Conservation (phyloP, 345 rosid species). For the Brassica rapa region DNA sequence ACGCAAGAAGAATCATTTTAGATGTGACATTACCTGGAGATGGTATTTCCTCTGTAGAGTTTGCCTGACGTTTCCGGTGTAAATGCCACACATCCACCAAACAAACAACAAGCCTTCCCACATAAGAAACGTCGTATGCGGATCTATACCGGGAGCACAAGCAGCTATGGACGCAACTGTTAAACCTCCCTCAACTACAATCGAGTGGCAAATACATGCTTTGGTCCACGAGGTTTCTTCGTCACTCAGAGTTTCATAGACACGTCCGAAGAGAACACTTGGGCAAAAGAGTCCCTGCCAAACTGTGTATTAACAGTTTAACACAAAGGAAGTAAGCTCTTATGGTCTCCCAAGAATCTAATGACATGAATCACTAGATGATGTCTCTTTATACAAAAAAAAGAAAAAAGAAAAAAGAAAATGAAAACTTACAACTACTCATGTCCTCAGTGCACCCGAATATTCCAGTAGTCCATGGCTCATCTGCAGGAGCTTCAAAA, state of each 20-base stretch:
- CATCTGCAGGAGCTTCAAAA: slow-evolving; percentile 80
- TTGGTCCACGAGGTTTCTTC: slow-evolving; percentile 84
- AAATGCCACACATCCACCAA: slow-evolving; percentile 99
- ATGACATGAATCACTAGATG: background rate
- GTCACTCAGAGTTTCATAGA: slow-evolving; percentile 73
- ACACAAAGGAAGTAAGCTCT: background rate
- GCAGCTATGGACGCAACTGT: slow-evolving; percentile 71
- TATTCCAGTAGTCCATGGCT: slow-evolving; percentile 94
- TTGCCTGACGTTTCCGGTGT: slow-evolving; percentile 82
- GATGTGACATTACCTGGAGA: slow-evolving; percentile 61
- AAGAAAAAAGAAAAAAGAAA: background rate
- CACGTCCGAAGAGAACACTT: slow-evolving; percentile 87
- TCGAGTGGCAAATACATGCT: slow-evolving; percentile 82
- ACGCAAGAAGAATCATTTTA: background rate
- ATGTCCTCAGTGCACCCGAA: slow-evolving; percentile 87
- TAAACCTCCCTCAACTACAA: slow-evolving; percentile 85
- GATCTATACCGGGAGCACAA: slow-evolving; percentile 71
- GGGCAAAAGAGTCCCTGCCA: slow-evolving; percentile 92
- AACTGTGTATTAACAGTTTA: slow-evolving; percentile 46
- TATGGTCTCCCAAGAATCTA: background rate
- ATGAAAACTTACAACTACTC: slow-evolving; percentile 69
- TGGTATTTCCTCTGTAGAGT: slow-evolving; percentile 87
- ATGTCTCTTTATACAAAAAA: background rate
- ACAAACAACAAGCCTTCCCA: slow-evolving; percentile 88
- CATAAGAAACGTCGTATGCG: slow-evolving; percentile 72